Base-by-base conservation (phyloP, 352 stramenopile genomes). In the Phytophthora ohioensis region DNA sequence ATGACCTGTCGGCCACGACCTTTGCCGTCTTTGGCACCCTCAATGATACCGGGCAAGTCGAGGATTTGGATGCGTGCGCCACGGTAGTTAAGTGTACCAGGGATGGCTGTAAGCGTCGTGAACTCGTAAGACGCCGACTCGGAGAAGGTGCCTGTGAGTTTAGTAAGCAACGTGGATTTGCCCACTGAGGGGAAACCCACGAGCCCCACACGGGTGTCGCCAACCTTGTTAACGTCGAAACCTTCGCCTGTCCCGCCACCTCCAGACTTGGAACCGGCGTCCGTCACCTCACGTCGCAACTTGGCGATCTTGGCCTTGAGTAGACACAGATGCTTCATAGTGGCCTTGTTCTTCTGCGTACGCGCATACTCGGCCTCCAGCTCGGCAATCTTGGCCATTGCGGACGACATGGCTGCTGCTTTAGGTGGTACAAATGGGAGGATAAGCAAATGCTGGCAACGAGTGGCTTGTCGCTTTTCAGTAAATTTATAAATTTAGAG, bases 271-370 rank as follows among this genome's bases (percentile, higher is more conserved):
- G 83, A 79, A 52, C 87, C 88, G 46, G 76, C 88, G 72, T 94
- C 87, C 57, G 96, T 91, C 57, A 99, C 76, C 71, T 99, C 95
- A 51, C 90, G 95, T 31, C 95, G 91, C 54, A 99, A 79, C 84
- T 99, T 99, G 65, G 97, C 96, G 69, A 99, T 97, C 76, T 99
- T 99, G 63, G 97, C 97, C 84, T 99, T 99, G 53, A 99, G 87
- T 56, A 99, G 89, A 71, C 97, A 98, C 72, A 99, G 79, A 62
- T 99, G 98, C 85, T 98, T 99, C 84, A 99, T 99, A 2, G 98
- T 99, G 46, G 98, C 98, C 85, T 99, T 99, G 82, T 99, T 99
- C 87, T 99, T 99, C 89, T 99, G 98, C 75, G 97, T 99, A 65
- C 97, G 86, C 53, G 93, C 88, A 87, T 99, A 99, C 87, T 99